Evolutionary conservation across 768 basidiomycete species (phyloP).

Genomic region (Amylocystis lapponica): DNA sequence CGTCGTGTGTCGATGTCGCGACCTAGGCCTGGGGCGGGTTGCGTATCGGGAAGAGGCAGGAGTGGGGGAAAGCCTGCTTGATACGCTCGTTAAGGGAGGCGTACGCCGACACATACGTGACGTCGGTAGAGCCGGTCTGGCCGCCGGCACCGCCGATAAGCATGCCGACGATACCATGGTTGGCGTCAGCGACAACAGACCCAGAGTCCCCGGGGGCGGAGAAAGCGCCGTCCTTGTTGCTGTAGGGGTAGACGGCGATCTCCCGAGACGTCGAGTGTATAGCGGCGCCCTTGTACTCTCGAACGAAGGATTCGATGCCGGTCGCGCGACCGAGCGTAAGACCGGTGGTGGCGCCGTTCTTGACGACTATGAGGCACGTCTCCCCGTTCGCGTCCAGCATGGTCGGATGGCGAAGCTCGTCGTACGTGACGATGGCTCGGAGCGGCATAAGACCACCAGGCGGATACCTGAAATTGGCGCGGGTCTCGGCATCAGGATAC

Average conservation of each 20-base stretch:
- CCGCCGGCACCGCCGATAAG: conserved; percentile 17
- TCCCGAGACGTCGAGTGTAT: conserved; percentile 10
- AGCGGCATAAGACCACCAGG: conserved; percentile 2
- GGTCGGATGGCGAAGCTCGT: conserved; percentile 23
- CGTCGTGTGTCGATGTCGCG: neutral
- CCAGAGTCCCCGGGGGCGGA: conserved; percentile 36
- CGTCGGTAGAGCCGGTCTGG: conserved; percentile 1
- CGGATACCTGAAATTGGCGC: conserved; percentile 2
- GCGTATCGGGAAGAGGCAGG: neutral
- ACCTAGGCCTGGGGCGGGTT: no score
- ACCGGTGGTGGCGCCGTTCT: conserved; percentile 18
- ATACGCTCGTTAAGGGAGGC: conserved; percentile 4
- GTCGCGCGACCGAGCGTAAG: conserved; percentile 20
- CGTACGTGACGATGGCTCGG: conserved; percentile 18
- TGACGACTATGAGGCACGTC: conserved; percentile 18
- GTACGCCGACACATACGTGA: conserved; percentile 24
- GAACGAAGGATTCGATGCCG: conserved; percentile 15
- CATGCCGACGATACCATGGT: conserved; percentile 21
- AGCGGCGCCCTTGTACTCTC: conserved; percentile 10
- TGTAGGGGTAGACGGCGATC: conserved; percentile 11
- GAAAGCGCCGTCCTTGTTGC: conserved; percentile 26
- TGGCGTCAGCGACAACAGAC: conserved; percentile 17
- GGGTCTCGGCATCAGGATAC: neutral
- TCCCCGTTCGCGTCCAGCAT: conserved; percentile 19
- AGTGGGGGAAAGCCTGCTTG: neutral